Base-by-base conservation (phyloP, 441 rosid genomes). In the Breynia disticha region DNA sequence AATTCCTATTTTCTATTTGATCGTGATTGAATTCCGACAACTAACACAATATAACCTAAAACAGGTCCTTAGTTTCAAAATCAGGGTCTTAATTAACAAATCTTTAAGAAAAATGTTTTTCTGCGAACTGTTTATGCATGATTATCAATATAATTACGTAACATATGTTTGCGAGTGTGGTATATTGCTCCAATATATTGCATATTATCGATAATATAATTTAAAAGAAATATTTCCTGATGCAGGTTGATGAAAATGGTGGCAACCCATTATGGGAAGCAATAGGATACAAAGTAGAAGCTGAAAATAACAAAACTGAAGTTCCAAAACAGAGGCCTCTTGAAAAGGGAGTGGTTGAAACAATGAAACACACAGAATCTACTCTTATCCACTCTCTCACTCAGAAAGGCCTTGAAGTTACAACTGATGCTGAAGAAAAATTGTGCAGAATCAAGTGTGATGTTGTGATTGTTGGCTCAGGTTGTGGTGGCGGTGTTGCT, bases 401-500 rank as follows among this genome's bases (percentile, higher is more conserved):
- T 35, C 59, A 71, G 16, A 84, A 86, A 68, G 94, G 95, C 54
- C 82, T 91, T 19, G 38, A 67, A 55, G 82, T 69, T 7, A 50
- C 62, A 0, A 53, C 53, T 0, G 82, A 79, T 46, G 13, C 61
- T 0, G 11, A 59, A 22, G 54, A 61, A 1, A 67, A 72, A 1
- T 45, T 60, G 9, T 72, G 60, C 64, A 79, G 32, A 55, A 76
- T 91, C 69, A 76, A 81, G 57, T 91, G 97, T 19, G 98, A 91
- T 51, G 95, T 56, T 6, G 81, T 81, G 0, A 60, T 91, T 11
- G 72, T 91, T 7, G 97, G 98, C 10, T 88, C 97, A 0, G 98
- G 98, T 32, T 81, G 94, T 15, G 98, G 98, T 2, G 98, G 98
- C 15, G 95, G 95, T 4, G 97, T 91, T 11, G 95, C 97, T 0